Evolutionary conservation across 331 rosid species (phyloP).

Genomic region (Quercus phellos): DNA sequence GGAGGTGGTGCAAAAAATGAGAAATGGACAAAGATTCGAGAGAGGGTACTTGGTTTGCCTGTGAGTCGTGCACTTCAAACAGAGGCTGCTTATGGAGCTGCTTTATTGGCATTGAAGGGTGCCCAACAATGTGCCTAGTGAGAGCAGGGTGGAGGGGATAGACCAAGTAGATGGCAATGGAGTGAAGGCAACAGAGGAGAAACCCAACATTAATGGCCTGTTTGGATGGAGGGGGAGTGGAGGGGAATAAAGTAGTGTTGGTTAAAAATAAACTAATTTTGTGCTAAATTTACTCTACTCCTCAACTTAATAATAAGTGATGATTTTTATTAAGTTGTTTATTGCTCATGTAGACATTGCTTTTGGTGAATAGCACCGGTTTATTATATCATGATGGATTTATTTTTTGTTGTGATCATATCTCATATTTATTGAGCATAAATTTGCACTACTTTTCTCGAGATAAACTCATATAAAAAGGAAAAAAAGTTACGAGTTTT

Average conservation of each 20-base stretch:
- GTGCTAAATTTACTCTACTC: too few relatives aligned
- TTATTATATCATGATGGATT: too few relatives aligned
- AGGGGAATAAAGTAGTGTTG: too few relatives aligned
- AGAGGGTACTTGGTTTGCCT: slow-evolving; percentile 78
- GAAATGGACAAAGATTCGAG: slow-evolving; percentile 77
- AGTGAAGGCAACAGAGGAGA: not conserved
- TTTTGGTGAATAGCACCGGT: too few relatives aligned
- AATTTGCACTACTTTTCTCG: too few relatives aligned
- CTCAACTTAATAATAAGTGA: not conserved
- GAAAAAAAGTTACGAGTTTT: too few relatives aligned
- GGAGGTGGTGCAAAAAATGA: slow-evolving; percentile 85
- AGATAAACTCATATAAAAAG: too few relatives aligned
- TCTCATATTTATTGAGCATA: too few relatives aligned
- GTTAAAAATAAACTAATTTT: too few relatives aligned
- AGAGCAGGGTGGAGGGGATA: not conserved
- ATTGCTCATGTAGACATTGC: too few relatives aligned
- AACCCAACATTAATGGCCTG: not conserved
- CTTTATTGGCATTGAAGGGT: slow-evolving; percentile 76
- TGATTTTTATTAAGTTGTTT: not conserved
- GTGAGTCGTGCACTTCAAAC: slow-evolving; percentile 70
- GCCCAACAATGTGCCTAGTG: slow-evolving; percentile 21
- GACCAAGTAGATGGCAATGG: not conserved
- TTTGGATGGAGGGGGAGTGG: too few relatives aligned
- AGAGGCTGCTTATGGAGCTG: slow-evolving; percentile 93
- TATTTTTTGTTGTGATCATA: too few relatives aligned